Base-by-base conservation (phyloP, 2,329 filamentous ascomycete species). In the Mycosphaerelloides madeirae region DNA sequence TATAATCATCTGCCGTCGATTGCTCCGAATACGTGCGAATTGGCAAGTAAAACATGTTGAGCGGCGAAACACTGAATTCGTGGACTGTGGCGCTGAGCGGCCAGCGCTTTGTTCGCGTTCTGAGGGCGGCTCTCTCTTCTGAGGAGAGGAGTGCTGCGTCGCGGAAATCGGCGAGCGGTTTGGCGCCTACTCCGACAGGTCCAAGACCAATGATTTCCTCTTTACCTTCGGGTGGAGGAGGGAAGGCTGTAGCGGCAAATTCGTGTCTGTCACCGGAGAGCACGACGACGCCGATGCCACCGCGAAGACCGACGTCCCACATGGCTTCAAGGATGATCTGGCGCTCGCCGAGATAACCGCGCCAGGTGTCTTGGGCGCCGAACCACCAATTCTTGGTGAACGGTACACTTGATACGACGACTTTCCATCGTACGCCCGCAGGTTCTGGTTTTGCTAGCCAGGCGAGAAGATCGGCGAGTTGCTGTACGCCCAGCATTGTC, bases 331-430 rank as follows among this genome's bases (percentile, higher is more conserved):
- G 81, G 19, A 97, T 78, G 43, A 73, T 75, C 42, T 77, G 79
- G 13, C 93, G 83, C 71, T 98, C 93, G 38, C 76, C 70, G 2
- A 96, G 74, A 65, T 95, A 96, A 0, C 91, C 91, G 36, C 87
- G 88, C 93, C 93, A 98, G 0, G 93, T 97, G 62, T 98, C 93
- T 49, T 83, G 76, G 2, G 81, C 81, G 53, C 93, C 91, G 53
- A 95, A 80, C 18, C 81, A 84, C 91, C 93, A 98, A 66, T 98
- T 98, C 70, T 95, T 95, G 6, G 93, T 97, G 64, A 98, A 95
- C 0, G 93, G 93, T 4, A 97, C 85, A 14, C 86, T 90, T 31
- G 86, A 90, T 14, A 90, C 83, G 39, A 98, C 74, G 57, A 98
- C 82, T 70, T 97, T 97, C 91, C 93, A 98, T 59, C 84, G 83